A percentile compares a stretch with the other conserved stretches of the same genome.
These are phyloP conservation scores for Pinus taeda DNA, from an alignment of 75 land plant genomes.

Conservation along the genomic window DNA sequence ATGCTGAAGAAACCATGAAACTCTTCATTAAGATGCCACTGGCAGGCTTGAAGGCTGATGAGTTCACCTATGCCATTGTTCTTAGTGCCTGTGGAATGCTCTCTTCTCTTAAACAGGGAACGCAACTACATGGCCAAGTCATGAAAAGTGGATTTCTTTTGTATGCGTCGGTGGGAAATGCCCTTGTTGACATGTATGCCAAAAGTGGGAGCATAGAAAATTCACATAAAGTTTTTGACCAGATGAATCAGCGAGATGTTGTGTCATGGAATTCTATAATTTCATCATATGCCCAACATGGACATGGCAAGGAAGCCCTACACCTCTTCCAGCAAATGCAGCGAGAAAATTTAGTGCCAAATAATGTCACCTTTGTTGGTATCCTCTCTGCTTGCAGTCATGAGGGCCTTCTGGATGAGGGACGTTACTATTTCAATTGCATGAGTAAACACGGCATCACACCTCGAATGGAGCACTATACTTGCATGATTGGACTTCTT, in stretches of 20 bases:
- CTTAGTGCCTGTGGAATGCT: conserved; percentile 40
- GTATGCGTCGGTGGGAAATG: conserved; percentile 33
- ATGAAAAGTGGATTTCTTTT: conserved; percentile 34
- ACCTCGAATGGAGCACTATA: conserved; percentile 52
- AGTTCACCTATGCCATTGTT: conserved; percentile 39
- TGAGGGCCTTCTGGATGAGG: conserved; percentile 52
- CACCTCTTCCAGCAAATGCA: conserved; percentile 16
- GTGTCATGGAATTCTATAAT: conserved; percentile 55
- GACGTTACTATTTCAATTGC: conserved; percentile 38
- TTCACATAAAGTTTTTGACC: conserved; percentile 35
- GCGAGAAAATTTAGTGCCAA: neutral
- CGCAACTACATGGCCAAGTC: conserved; percentile 39
- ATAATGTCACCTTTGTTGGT: conserved; percentile 61
- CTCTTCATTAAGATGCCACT: conserved; percentile 41
- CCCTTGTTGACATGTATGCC: conserved; percentile 54
- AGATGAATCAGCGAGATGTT: conserved; percentile 23
- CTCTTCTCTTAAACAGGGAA: conserved; percentile 21
- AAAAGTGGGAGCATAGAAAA: conserved; percentile 44
- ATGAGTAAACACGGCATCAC: conserved; percentile 29
- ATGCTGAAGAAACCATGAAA: conserved; percentile 16
- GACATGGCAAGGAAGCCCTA: conserved; percentile 20
- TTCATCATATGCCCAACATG: conserved; percentile 20
- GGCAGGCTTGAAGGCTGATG: conserved; percentile 42
- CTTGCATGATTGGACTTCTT: conserved; percentile 55
- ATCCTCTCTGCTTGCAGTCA: conserved; percentile 71